Evolutionary conservation across 2,329 filamentous ascomycete species (phyloP).

Genomic region (Fragosphaeria purpurea): DNA sequence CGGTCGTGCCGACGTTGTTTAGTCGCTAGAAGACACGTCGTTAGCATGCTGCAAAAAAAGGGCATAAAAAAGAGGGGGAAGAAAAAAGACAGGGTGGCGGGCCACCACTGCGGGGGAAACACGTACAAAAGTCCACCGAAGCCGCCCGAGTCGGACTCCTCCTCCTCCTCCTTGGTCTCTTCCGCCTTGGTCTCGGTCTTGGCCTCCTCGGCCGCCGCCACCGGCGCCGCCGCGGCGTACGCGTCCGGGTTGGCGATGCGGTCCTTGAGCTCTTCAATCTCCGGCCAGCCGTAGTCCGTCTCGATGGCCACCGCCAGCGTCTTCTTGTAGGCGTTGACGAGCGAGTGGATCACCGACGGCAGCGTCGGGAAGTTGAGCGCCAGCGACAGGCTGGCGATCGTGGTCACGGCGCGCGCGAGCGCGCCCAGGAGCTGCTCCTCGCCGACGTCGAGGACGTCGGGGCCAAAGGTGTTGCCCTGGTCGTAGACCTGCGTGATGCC

Average conservation of each 20-base stretch:
- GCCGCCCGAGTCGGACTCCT: constrained; percentile 57
- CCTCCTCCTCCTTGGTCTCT: constrained; percentile 55
- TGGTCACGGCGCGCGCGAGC: constrained; percentile 70
- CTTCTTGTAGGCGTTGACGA: constrained; percentile 99
- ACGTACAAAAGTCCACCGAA: constrained; percentile 67
- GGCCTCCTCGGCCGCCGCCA: constrained; percentile 42
- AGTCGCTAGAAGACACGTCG: not conserved
- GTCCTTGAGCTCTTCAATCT: constrained; percentile 97
- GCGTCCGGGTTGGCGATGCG: constrained; percentile 98
- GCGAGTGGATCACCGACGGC: constrained; percentile 89
- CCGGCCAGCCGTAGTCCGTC: constrained; percentile 89
- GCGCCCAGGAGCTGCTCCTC: constrained; percentile 87
- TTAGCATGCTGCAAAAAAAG: too few species aligned
- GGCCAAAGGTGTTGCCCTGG: constrained; percentile 83
- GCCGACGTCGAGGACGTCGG: constrained; percentile 81
- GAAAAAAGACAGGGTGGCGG: too few species aligned
- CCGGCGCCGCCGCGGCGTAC: constrained; percentile 76
- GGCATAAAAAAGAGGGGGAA: too few species aligned
- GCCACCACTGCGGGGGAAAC: too few species aligned
- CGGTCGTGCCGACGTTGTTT: not conserved
- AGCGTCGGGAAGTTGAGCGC: constrained; percentile 92
- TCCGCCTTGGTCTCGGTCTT: constrained; percentile 48
- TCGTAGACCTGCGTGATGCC: constrained; percentile 95
- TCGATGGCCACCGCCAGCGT: constrained; percentile 77
- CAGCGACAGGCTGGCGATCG: constrained; percentile 85